Base-by-base conservation (phyloP, 306 rosid genomes). In the Senna siamea region DNA sequence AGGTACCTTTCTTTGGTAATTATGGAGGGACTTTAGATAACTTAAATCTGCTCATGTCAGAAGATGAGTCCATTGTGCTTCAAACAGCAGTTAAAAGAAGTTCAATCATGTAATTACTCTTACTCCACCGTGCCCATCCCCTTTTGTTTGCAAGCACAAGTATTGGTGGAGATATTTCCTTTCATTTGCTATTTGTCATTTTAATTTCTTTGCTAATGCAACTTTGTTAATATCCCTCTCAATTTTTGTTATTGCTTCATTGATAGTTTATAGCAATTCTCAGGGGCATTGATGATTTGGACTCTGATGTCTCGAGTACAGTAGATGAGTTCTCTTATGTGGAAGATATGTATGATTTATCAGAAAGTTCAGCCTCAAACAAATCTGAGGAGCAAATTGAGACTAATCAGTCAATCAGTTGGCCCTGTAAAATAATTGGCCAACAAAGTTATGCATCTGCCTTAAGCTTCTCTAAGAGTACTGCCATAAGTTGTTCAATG, bases 351-450 rank as follows among this genome's bases (percentile, higher is more conserved):
- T 76, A 56, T 18, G 87, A 74, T 76, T 81, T 85, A 61, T 87
- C 95, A 70, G 96, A 86, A 68, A 85, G 82, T 82, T 85, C 87
- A 55, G 84, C 83, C 73, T 80, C 83, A 65, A 57, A 63, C 76
- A 77, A 86, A 71, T 70, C 82, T 63, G 96, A 84, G 79, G 96
- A 85, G 74, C 82, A 84, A 79, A 57, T 74, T 63, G 88, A 83
- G 75, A 76, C 77, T 22, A 83, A 91, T 74, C 80, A 74, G 78
- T 78, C 50, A 77, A 68, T 56, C 37, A 78, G 63, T 47, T 81
- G 83, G 86, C 78, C 87, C 22, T 73, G 66, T 85, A 78, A 72
- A 67, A 62, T 43, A 61, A 53, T 46, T 54, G 82, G 71, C 75
- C 77, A 79, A 44, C 85, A 85, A 40, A 78, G 72, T 26, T 87